Base-by-base conservation (phyloP, 257 asterid species). In the Solanum piurae region DNA sequence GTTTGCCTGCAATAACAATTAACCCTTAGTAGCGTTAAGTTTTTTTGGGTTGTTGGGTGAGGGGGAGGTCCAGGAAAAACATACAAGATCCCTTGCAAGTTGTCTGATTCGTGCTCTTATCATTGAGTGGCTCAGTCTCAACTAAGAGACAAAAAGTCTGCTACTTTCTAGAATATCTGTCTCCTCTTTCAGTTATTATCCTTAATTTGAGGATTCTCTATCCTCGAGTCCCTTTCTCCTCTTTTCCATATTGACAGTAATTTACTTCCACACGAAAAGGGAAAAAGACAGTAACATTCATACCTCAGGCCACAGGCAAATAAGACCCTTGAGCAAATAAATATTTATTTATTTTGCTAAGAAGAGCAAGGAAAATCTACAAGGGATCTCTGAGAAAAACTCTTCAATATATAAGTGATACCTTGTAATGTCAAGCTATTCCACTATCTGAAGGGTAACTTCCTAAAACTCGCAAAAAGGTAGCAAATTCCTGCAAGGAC, bases 401-500 rank as follows among this genome's bases (percentile, higher is more conserved):
- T 44, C 75, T 27, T 37, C 34, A 42, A 76, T 12, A 88, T 33
- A 7, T 49, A 87, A 86, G 62, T 29, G 91, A 91, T 89, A 92
- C 90, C 90, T 84, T 87, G 89, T 31, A 86, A 86, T 86, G 87
- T 94, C 91, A 95, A 84, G 92, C 97, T 74, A 92, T 92, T 89
- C 97, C 93, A 89, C 91, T 90, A 92, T 98, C 98, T 2, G 98
- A 95, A 83, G 99, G 99, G 91, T 98, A 98, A 91, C 99, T 94
- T 77, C 99, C 99, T 83, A 97, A 95, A 87, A 97, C 99, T 93
- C 98, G 92, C 93, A 97, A 90, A 87, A 95, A 96, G 84, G 98
- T 92, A 40, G 98, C 98, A 83, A 97, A 96, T 90, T 96, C 99
- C 99, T 97, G 96, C 89, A 83, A 94, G 84, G 86, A 55, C 20